Evolutionary conservation across 768 basidiomycete genomes (phyloP), one percentile per base, ranked within the genome.

Genomic region (Serendipita sp.): DNA sequence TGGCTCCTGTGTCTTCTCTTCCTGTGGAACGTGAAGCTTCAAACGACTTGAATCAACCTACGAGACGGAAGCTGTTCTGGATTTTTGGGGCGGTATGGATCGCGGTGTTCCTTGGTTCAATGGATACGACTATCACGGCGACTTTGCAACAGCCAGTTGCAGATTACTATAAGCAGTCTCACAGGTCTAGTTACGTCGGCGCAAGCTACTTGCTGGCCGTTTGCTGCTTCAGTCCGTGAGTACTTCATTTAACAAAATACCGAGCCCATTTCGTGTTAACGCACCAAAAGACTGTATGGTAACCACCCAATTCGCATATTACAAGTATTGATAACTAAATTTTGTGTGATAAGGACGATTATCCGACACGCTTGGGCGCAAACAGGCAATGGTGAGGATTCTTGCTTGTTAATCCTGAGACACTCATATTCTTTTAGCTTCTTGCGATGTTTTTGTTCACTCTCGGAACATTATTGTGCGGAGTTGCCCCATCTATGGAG

Each of bases 141-240:
- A 93, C 90, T 1, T 79, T 93, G 60, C 75, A 90, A 64, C 81
- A 85, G 44, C 86, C 89, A 62, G 91, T 93, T 66, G 90, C 90
- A 61, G 90, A 86, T 69, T 79, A 87, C 69, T 93, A 90, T 74
- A 77, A 83, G 69, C 85, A 85, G 70, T 85, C 84, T 17, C 63
- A 70, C 60, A 71, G 86, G 66, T 80, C 89, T 14, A 88, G 88
- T 1, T 93, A 94, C 72, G 83, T 96, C 64, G 93, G 89, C 34
- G 90, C 90, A 13, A 81, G 89, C 14, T 93, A 93, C 75, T 75
- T 94, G 66, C 77, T 93, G 48, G 89, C 88, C 61, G 82, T 91
- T 42, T 92, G 90, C 69, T 92, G 88, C 74, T 92, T 93, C 72
- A 91, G 90, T 22, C 92, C 90, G 90, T 77, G 89, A 89, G 84